Evolutionary conservation across 805 yeast genomes (phyloP), one percentile per base, ranked within the genome.

Genomic region (Nakazawaea laoshanensis): DNA sequence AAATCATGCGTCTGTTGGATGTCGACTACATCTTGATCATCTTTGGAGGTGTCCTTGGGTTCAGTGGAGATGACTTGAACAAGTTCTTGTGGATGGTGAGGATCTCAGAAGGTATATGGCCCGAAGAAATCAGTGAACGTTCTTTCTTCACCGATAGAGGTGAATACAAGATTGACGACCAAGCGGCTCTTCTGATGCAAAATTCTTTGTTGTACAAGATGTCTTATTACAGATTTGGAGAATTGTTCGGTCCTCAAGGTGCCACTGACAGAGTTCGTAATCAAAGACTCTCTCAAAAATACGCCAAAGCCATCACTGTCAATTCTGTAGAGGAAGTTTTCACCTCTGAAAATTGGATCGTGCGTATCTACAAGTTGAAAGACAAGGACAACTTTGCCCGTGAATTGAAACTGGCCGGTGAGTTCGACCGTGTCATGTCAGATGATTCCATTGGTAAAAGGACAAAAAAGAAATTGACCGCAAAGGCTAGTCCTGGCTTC

Each of bases 61-160:
- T 73, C 62, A 78, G 92, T 13, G 97, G 98, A 39, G 98, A 92
- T 58, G 98, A 94, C 59, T 65, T 92, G 48, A 92, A 92, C 66
- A 92, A 92, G 61, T 92, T 87, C 61, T 59, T 92, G 51, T 94
- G 99, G 98, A 92, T 92, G 99, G 87, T 92, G 19, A 75, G 98
- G 57, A 92, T 92, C 45, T 74, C 96, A n/a, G 95, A 92, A 59
- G 98, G 98, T 35, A 85, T 92, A 39, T 92, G 99, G 99, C 99
- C 98, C 1, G 96, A 92, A n/a, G 97, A 92, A 52, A 77, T 92
- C 38, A 70, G 66, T 44, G 98, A 92, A 61, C 66, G 92, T 42
- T 71, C 77, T 43, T 92, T 63, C 61, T 92, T 88, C 69, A 82
- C 88, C 15, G 73, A 74, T 4, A 61, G 74, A 35, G 96, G 97